Percentiles rank a stretch among this genome's conserved stretches.
phyloP scores from a whole-genome alignment of 1,284 basidiomycete species.

The Chalciporus sp. region DNA sequence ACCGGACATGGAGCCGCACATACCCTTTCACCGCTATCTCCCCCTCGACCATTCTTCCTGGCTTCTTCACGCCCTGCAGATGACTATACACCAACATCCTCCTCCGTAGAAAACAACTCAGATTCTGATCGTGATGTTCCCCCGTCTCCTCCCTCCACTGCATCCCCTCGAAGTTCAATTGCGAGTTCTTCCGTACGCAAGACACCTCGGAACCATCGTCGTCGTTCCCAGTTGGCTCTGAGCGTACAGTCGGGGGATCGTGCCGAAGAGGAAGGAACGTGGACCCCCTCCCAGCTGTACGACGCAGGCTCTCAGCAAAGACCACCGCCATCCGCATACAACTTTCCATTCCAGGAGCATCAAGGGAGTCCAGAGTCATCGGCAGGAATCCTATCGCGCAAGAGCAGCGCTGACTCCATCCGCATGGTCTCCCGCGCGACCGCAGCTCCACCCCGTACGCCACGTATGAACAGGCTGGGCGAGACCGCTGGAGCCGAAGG shows the following conservation, averaged over 20 bases:
- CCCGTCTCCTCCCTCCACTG: conserved; percentile 8
- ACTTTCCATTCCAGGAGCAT: conserved; percentile 59
- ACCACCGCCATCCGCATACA: conserved; percentile 52
- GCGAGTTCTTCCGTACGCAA: conserved; percentile 21
- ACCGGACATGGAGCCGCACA: conserved; percentile 7
- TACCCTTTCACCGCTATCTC: conserved; percentile 10
- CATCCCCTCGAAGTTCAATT: conserved; percentile 19
- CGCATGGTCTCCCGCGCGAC: conserved; percentile 27
- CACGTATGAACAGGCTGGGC: conserved; percentile 21
- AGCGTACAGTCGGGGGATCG: conserved; percentile 12
- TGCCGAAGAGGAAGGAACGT: conserved; percentile 15
- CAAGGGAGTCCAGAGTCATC: conserved; percentile 64
- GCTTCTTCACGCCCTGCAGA: conserved; percentile 14
- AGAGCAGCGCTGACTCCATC: conserved; percentile 38
- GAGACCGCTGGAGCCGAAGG: conserved; percentile 25
- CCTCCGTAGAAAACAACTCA: conserved; percentile 23
- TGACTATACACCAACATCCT: conserved; percentile 14
- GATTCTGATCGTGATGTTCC: conserved; percentile 29
- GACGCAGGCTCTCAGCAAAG: conserved; percentile 9
- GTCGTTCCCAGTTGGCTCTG: conserved; percentile 33
- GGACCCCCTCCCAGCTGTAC: conserved; percentile 14
- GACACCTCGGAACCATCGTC: conserved; percentile 23
- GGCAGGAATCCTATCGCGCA: conserved; percentile 40
- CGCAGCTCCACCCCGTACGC: conserved; percentile 3
- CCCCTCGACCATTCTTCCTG: conserved; percentile 32